Percentiles rank a stretch among this genome's conserved stretches.
Conservation (phyloP, 306 rosid genomes). For the Trifolium dubium region DNA sequence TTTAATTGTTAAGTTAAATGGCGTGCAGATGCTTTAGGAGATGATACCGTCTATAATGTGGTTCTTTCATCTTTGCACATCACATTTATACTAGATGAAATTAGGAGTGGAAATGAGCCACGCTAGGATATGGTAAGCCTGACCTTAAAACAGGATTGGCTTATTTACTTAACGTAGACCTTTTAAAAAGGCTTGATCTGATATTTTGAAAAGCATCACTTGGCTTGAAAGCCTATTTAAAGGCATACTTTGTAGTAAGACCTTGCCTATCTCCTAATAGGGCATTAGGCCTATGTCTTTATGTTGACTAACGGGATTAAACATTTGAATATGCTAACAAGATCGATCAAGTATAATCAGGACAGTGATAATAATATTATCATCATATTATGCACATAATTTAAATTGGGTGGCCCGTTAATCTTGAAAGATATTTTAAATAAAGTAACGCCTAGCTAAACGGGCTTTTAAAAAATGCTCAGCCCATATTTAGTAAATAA, state of each 20-base stretch:
- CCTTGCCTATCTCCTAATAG: neutral
- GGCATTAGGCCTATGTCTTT: neutral
- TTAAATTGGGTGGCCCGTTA: neutral
- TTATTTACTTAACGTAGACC: neutral
- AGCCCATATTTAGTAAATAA: neutral
- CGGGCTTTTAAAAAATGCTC: neutral
- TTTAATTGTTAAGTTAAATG: slow-evolving; percentile 15
- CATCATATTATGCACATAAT: neutral
- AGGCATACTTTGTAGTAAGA: neutral
- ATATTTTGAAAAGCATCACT: neutral
- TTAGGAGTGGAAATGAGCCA: neutral
- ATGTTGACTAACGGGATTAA: neutral
- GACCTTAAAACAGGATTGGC: neutral
- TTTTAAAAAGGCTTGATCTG: slow-evolving; percentile 2
- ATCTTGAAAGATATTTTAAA: neutral
- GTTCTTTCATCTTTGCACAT: slow-evolving; percentile 25
- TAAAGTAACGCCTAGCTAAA: neutral
- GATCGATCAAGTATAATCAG: neutral
- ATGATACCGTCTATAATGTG: neutral
- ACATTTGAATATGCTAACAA: neutral
- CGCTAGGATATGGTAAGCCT: neutral
- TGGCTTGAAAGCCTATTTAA: slow-evolving; percentile 13
- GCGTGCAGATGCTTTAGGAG: slow-evolving; percentile 5
- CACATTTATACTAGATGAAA: slow-evolving; percentile 3
- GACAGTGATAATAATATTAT: neutral